Conservation (phyloP, 1,284 basidiomycete species). For the Tilletia caries region DNA sequence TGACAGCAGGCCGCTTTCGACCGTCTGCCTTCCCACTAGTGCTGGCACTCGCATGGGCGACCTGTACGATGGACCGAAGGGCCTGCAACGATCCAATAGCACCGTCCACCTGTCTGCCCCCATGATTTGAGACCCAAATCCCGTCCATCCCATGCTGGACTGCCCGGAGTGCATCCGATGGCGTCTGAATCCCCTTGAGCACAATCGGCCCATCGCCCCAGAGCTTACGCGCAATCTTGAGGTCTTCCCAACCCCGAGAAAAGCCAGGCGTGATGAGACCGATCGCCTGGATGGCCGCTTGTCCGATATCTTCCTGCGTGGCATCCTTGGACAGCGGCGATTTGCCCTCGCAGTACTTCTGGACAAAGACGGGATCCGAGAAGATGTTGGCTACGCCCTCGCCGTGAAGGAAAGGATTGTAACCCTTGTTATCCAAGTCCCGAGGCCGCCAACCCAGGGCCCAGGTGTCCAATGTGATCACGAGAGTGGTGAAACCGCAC, state of each 20-base stretch:
- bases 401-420: slow-evolving; percentile 65
- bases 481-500: slow-evolving; percentile 65
- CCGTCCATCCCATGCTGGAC: slow-evolving; percentile 45
- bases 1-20: slow-evolving; percentile 30
- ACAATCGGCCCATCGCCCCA: slow-evolving; percentile 46
- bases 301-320: slow-evolving; percentile 35
- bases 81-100: slow-evolving; percentile 37
- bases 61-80: slow-evolving; percentile 35
- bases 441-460: slow-evolving; percentile 17
- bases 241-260: slow-evolving; percentile 43
- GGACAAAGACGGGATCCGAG: slow-evolving; percentile 45
- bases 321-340: slow-evolving; percentile 31
- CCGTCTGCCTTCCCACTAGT: slow-evolving; percentile 17
- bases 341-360: slow-evolving; percentile 40
- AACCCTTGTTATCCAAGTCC: slow-evolving; percentile 54
- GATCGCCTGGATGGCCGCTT: slow-evolving; percentile 35
- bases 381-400: slow-evolving; percentile 46
- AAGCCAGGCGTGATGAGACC: slow-evolving; percentile 38
- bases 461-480: slow-evolving; percentile 55
- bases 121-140: slow-evolving; percentile 49
- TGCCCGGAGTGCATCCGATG: slow-evolving; percentile 39
- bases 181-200: slow-evolving; percentile 45
- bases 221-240: slow-evolving; percentile 30
- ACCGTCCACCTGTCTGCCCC: slow-evolving; percentile 49
- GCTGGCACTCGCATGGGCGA: slow-evolving; percentile 19